A percentile compares a stretch with the other conserved stretches of the same genome.
Conservation (phyloP, 371 early-diverging fungal genomes). For the Rhizopus sp. region DNA sequence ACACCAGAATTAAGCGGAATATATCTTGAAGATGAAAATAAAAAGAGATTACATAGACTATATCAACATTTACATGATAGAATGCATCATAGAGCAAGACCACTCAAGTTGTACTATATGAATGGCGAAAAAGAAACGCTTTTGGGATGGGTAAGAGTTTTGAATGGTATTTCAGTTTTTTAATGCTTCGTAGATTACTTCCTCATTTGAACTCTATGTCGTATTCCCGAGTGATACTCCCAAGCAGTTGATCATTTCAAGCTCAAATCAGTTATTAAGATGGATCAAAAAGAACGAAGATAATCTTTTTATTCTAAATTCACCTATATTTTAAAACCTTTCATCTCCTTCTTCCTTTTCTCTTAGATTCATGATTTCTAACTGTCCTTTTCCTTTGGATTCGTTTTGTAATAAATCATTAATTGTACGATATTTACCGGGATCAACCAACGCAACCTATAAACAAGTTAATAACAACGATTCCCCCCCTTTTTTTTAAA, state of each 20-base stretch:
- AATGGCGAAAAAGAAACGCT: constrained; percentile 64
- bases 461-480: not conserved
- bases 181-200: constrained; percentile 54
- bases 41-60: constrained; percentile 56
- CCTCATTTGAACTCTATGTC: constrained; percentile 71
- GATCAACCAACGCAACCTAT: constrained; percentile 87
- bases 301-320: constrained; percentile 66
- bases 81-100: constrained; percentile 60
- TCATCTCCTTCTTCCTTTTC: constrained; percentile 87
- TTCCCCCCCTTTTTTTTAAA: not conserved
- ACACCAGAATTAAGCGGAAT: constrained; percentile 59
- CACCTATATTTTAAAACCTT: constrained; percentile 56
- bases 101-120: constrained; percentile 63
- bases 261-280: constrained; percentile 62
- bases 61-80: constrained; percentile 70
- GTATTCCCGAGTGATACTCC: constrained; percentile 72
- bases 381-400: constrained; percentile 83
- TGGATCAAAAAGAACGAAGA: constrained; percentile 81
- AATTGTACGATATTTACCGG: constrained; percentile 87
- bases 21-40: constrained; percentile 43
- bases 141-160: constrained; percentile 69
- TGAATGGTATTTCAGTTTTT: no score
- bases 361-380: constrained; percentile 84
- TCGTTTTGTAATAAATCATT: constrained; percentile 80
- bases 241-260: constrained; percentile 65